Conservation (phyloP, 345 rosid species). For the Physaria fendleri region DNA sequence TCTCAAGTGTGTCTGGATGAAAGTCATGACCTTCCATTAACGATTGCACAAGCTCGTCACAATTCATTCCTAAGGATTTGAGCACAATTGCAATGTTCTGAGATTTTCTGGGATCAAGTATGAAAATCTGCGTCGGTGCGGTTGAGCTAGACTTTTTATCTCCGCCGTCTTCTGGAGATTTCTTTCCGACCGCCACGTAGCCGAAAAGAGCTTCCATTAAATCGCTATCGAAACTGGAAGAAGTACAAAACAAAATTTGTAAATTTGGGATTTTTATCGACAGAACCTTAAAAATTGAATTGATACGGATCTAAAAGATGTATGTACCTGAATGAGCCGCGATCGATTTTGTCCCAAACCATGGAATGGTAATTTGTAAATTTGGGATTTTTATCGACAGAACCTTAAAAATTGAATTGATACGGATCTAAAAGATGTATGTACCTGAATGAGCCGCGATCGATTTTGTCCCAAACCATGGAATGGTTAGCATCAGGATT, state of each 20-base stretch:
- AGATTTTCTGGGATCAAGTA: conserved; percentile 68
- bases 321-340: conserved; percentile 72
- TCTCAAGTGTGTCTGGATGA: conserved; percentile 57
- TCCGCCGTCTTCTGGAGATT: conserved; percentile 29
- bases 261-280: background rate
- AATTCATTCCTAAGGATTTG: conserved; percentile 53
- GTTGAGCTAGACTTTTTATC: conserved; percentile 1
- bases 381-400: background rate
- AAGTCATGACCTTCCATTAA: conserved; percentile 56
- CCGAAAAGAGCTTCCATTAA: conserved; percentile 97
- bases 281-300: background rate
- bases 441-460: conserved; percentile 77
- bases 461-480: conserved; percentile 90
- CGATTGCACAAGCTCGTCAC: conserved; percentile 45
- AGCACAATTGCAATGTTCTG: conserved; percentile 76
- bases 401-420: background rate
- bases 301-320: too few relatives aligned
- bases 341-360: conserved; percentile 85
- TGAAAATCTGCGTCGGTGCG: conserved; percentile 37
- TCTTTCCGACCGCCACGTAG: conserved; percentile 48
- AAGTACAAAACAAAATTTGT: background rate
- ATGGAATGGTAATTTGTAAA: conserved; percentile 80
- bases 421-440: background rate
- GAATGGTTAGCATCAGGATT: conserved; percentile 52
- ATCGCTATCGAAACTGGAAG: conserved; percentile 67